Conservation (phyloP, 2,329 filamentous ascomycete genomes). For the Fusarium phyllophilum region DNA sequence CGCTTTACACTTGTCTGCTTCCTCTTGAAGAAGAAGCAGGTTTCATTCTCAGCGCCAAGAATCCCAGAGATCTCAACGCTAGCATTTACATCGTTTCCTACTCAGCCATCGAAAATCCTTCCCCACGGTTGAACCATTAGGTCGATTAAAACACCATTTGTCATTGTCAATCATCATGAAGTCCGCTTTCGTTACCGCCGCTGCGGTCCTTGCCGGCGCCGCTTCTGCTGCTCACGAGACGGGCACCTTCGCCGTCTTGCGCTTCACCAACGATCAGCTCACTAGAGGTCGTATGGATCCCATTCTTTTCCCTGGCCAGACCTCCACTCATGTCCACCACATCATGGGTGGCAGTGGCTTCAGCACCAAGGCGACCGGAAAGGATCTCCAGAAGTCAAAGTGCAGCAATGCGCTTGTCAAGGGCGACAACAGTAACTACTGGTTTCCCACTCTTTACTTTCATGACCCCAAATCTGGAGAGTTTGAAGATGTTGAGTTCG, state of each 20-base stretch:
- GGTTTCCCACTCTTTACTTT: slow-evolving; percentile 79
- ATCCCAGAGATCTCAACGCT: slow-evolving; percentile 39
- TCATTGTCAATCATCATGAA: slow-evolving; percentile 49
- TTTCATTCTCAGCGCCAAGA: slow-evolving; percentile 37
- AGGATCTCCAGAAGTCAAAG: slow-evolving; percentile 66
- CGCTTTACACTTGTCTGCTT: slow-evolving; percentile 19
- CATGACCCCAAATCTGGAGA: slow-evolving; percentile 68
- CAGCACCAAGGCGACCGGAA: slow-evolving; percentile 68
- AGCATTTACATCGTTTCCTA: slow-evolving; percentile 12
- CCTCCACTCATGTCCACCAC: slow-evolving; percentile 73
- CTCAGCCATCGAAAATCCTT: background rate
- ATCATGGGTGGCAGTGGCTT: slow-evolving; percentile 78
- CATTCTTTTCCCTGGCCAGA: slow-evolving; percentile 69
- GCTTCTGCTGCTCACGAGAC: slow-evolving; percentile 53
- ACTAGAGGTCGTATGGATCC: slow-evolving; percentile 73
- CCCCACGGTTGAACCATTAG: background rate
- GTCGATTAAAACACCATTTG: slow-evolving; percentile 4
- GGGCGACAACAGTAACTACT: slow-evolving; percentile 79
- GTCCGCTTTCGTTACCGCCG: slow-evolving; percentile 43
- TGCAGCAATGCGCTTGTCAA: slow-evolving; percentile 78
- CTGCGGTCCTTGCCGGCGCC: slow-evolving; percentile 54
- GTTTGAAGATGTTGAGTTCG: slow-evolving; percentile 73
- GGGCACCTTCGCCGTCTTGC: slow-evolving; percentile 74
- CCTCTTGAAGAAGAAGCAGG: slow-evolving; percentile 19
- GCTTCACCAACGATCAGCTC: slow-evolving; percentile 73